phyloP scores from a whole-genome alignment of 805 yeast species.

The Candida sithepensis region DNA sequence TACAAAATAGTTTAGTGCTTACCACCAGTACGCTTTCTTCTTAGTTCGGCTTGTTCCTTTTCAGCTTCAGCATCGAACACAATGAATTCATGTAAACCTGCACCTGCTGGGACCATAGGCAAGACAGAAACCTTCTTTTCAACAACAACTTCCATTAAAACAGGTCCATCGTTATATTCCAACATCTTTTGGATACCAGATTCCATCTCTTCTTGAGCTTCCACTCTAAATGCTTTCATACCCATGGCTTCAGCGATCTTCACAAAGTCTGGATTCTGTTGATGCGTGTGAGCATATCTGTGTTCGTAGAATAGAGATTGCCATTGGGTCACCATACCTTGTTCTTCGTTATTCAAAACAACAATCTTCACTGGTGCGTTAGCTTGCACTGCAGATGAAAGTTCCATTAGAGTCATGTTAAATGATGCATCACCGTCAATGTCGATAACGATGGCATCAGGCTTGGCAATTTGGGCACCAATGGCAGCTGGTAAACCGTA shows the following conservation, averaged over 20 bases:
- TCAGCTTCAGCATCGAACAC: constrained; percentile 81
- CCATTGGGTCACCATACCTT: constrained; percentile 99
- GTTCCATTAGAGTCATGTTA: constrained; percentile 93
- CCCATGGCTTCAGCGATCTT: constrained; percentile 95
- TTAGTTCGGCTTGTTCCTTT: constrained; percentile 60
- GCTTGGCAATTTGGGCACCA: constrained; percentile 96
- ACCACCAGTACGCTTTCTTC: constrained; percentile 72
- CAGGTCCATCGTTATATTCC: constrained; percentile 72
- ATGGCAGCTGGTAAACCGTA: constrained; percentile 96
- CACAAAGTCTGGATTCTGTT: constrained; percentile 88
- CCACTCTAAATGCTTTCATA: constrained; percentile 72
- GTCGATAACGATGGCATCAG: constrained; percentile 92
- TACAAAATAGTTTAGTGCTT: constrained; percentile 41
- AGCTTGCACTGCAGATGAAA: constrained; percentile 93
- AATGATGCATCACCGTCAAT: constrained; percentile 99
- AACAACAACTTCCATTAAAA: constrained; percentile 83
- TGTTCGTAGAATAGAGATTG: constrained; percentile 96
- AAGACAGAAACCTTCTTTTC: constrained; percentile 94
- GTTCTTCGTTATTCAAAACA: constrained; percentile 95
- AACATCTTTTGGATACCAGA: constrained; percentile 64
- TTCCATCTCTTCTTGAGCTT: constrained; percentile 62
- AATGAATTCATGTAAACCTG: constrained; percentile 89
- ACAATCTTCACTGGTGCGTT: constrained; percentile 85
- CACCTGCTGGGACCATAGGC: constrained; percentile 98
- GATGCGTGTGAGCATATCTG: constrained; percentile 98